phyloP scores from a whole-genome alignment of 2,329 filamentous ascomycete genomes.

The Fusarium sp. region DNA sequence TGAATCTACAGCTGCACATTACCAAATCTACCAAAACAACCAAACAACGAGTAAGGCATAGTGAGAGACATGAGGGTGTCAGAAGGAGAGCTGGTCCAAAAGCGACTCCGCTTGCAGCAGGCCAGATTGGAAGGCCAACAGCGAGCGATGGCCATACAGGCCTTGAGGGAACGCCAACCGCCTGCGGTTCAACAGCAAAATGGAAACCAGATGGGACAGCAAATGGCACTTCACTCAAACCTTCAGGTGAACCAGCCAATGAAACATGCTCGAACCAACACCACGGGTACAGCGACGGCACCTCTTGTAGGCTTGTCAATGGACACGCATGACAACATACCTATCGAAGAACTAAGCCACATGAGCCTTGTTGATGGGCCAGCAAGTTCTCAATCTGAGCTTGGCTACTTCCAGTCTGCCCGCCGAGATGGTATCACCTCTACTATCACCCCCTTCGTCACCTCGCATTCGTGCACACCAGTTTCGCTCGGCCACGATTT shows the following conservation, averaged over 20 bases:
- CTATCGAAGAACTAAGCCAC: not conserved
- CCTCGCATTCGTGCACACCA: not conserved
- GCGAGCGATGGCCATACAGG: not conserved
- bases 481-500: too few species aligned
- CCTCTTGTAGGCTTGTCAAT: not conserved
- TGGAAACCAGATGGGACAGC: not conserved
- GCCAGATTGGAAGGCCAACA: not conserved
- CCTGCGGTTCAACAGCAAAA: not conserved
- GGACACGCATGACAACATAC: conserved; percentile 8
- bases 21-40: too few species aligned
- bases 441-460: conserved; percentile 2
- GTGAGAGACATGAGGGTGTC: too few species aligned
- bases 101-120: too few species aligned
- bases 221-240: not conserved
- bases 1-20: too few species aligned
- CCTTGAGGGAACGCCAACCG: too few species aligned
- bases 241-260: not conserved
- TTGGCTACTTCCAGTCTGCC: conserved; percentile 16
- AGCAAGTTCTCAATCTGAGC: not conserved
- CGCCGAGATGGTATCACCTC: conserved; percentile 23
- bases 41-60: too few species aligned
- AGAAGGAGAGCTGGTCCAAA: too few species aligned
- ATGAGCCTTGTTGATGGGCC: not conserved
- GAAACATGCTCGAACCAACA: too few species aligned
- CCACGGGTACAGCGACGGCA: too few species aligned